A percentile compares a stretch with the other conserved stretches of the same genome.
Conservation (phyloP, 176 grass and related monocot genomes). For the Raddia guianensis region DNA sequence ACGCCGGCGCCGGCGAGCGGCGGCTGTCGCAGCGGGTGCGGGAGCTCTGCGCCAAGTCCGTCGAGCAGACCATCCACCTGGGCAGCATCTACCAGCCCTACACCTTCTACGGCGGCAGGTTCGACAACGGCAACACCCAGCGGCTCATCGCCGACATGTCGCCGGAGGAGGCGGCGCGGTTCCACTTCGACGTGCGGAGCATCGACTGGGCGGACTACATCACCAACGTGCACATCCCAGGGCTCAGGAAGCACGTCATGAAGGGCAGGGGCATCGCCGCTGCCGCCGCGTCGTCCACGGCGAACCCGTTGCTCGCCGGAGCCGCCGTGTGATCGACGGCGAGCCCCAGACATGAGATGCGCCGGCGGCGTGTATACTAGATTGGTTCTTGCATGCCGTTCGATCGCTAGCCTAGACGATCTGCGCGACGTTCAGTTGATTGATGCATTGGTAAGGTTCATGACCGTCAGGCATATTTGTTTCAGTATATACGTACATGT, state of each 20-base stretch:
- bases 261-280: conserved; percentile 64
- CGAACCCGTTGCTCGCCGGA: conserved; percentile 38
- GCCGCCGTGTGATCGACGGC: conserved; percentile 16
- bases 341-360: background rate
- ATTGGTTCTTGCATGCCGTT: background rate
- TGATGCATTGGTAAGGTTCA: conserved; percentile 1
- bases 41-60: conserved; percentile 61
- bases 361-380: conserved; percentile 40
- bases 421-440: background rate
- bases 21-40: conserved; percentile 45
- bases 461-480: background rate
- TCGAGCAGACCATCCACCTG: conserved; percentile 80
- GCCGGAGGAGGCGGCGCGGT: conserved; percentile 59
- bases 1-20: background rate
- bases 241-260: conserved; percentile 85
- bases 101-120: conserved; percentile 92
- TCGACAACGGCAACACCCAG: conserved; percentile 71
- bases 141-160: conserved; percentile 73
- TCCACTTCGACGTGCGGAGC: conserved; percentile 76
- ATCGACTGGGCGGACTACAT: conserved; percentile 91
- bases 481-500: background rate
- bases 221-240: conserved; percentile 85
- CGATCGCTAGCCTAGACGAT: too few relatives aligned
- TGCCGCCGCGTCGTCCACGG: background rate
- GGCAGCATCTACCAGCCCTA: conserved; percentile 91